phyloP scores from a whole-genome alignment of 306 rosid species.

The Medicago arabica region DNA sequence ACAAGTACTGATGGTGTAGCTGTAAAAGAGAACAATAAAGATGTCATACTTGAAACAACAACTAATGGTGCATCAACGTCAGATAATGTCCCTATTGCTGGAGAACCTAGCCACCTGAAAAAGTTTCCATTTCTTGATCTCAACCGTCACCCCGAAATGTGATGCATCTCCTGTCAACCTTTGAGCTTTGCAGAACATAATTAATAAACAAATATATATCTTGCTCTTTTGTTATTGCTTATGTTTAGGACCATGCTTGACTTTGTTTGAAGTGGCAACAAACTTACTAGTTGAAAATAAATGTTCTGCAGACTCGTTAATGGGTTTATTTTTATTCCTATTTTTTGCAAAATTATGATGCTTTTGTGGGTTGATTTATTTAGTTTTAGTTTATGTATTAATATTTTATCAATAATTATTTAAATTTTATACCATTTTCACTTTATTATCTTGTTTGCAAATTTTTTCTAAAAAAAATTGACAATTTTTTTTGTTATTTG shows the following conservation, averaged over 20 bases:
- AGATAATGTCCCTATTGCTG: no score
- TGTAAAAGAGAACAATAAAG: not conserved
- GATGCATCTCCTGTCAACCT: not conserved
- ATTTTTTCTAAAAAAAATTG: no score
- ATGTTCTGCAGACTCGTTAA: not conserved
- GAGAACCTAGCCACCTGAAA: constrained; percentile 3
- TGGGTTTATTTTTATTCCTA: not conserved
- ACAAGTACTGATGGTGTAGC: not conserved
- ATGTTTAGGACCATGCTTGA: constrained; percentile 1
- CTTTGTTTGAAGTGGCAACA: not conserved
- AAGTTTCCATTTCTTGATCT: not conserved
- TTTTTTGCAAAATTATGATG: not conserved
- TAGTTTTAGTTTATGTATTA: not conserved
- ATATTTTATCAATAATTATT: not conserved
- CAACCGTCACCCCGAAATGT: not conserved
- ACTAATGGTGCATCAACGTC: not conserved
- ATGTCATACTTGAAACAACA: constrained; percentile 2
- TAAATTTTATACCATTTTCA: no score
- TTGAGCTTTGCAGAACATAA: not conserved
- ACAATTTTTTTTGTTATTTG: no score
- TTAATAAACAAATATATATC: no score
- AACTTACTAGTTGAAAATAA: not conserved
- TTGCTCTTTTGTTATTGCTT: not conserved
- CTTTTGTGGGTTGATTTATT: not conserved
- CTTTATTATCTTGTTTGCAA: no score